Evolutionary conservation across 768 basidiomycete species (phyloP), one percentile per base, ranked within the genome.

Genomic region (Rhodosporidiobolus odoratus): DNA sequence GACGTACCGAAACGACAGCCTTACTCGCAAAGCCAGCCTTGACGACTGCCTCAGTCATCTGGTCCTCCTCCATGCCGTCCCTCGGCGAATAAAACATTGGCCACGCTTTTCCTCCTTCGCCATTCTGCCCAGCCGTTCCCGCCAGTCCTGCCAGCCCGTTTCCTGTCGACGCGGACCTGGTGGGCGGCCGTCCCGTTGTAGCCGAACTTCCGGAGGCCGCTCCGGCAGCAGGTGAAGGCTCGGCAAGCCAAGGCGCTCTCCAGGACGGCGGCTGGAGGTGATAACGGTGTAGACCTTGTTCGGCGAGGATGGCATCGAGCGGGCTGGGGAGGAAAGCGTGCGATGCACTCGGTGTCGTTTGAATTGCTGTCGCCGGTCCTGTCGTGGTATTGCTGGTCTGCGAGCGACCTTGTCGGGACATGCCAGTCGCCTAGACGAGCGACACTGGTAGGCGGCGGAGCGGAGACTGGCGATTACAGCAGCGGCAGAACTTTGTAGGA

Each of bases 41-140:
- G 68, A 78, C 75, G 45, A 69, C 68, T 7, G n/a, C 9, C n/a
- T 78, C 77, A 2, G 62, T 65, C 41, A 78, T 57, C 21, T 58
- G 47, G 40, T 77, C 75, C 66, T 78, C 77, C 5, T 78, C 75
- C 68, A 77, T 76, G 7, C 76, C 77, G 19, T 75, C 71, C 5
- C 66, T 27, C 19, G 75, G 69, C 30, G 77, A 75, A 48, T 70
- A 77, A 60, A 77, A 76, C 35, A 75, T 73, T 6, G 77, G 77
- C 43, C 50, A 75, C 2, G 61, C 47, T 27, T 53, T 43, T 0
- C n/a, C n/a, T n/a, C n/a, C n/a, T n/a, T n/a, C n/a, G n/a, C n/a
- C n/a, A n/a, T n/a, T n/a, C n/a, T n/a, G n/a, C n/a, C n/a, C n/a
- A n/a, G 61, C 56, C 34, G 27, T 7, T n/a, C 38, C 32, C 3